Percentiles rank a stretch among this genome's conserved stretches.
These are phyloP conservation scores for Balamuthia mandrillaris DNA, from an alignment of 208 protist species.

Conservation along the genomic window DNA sequence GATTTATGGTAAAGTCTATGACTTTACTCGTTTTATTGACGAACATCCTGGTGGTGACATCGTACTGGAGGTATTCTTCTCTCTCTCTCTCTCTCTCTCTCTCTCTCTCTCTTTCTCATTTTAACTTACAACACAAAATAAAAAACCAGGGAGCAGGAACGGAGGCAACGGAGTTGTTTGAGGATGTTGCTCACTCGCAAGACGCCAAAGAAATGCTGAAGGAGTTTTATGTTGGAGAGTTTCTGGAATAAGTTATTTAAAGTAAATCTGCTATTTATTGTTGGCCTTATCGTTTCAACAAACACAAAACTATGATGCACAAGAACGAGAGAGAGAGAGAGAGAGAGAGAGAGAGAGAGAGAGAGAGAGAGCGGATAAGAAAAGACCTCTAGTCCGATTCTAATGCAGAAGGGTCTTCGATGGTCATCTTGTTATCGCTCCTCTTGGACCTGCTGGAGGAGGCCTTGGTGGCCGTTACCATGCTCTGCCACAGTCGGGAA, in stretches of 20 bases:
- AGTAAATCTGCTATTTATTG: too few relatives aligned
- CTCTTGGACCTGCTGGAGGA: too few relatives aligned
- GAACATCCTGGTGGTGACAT: conserved; percentile 38
- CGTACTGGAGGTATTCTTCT: background rate
- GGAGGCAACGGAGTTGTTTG: background rate
- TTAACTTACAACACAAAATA: background rate
- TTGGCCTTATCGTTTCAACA: too few relatives aligned
- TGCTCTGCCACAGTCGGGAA: too few relatives aligned
- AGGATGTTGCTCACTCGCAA: conserved; percentile 13
- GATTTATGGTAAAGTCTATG: conserved; percentile 26
- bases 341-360: too few relatives aligned
- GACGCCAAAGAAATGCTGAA: background rate
- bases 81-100: background rate
- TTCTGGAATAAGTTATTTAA: background rate
- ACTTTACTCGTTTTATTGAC: conserved; percentile 18
- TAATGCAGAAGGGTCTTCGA: too few relatives aligned
- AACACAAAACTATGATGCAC: too few relatives aligned
- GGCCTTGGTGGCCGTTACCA: too few relatives aligned
- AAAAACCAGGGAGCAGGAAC: background rate
- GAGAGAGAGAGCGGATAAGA: too few relatives aligned
- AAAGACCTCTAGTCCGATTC: too few relatives aligned
- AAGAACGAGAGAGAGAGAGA: too few relatives aligned
- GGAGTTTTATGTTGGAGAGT: background rate
- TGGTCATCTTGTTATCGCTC: too few relatives aligned
- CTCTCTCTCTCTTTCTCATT: background rate